Percentiles rank a stretch among this genome's conserved stretches.
These are phyloP conservation scores for Naganishia vishniacii DNA, from an alignment of 768 basidiomycete genomes.

Conservation along the genomic window DNA sequence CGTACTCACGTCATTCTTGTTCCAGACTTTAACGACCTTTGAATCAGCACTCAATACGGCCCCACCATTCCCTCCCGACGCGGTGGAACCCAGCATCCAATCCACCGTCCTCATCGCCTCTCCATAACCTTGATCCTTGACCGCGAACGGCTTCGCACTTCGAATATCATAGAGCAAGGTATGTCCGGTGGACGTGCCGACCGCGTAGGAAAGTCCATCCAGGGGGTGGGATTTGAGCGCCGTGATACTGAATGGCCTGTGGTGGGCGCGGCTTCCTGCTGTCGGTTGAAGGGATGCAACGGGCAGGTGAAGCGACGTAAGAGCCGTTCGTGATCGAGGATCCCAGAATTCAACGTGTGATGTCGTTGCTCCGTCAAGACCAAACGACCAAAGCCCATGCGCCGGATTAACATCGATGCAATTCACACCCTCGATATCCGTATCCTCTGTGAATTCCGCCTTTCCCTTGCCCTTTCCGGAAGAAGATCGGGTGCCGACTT, in stretches of 20 bases:
- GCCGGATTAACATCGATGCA: slow-evolving; percentile 85
- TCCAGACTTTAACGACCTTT: slow-evolving; percentile 98
- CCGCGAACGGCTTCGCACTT: slow-evolving; percentile 69
- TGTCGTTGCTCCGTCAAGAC: slow-evolving; percentile 61
- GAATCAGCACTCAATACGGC: slow-evolving; percentile 88
- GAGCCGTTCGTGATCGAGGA: slow-evolving; percentile 67
- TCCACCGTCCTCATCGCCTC: slow-evolving; percentile 73
- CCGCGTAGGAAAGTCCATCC: slow-evolving; percentile 87
- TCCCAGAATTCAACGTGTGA: slow-evolving; percentile 96
- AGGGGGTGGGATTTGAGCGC: slow-evolving; percentile 69
- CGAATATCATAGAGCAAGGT: slow-evolving; percentile 92
- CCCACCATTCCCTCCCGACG: slow-evolving; percentile 63
- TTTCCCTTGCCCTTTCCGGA: slow-evolving; percentile 5
- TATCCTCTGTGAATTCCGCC: slow-evolving; percentile 47
- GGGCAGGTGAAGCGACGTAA: slow-evolving; percentile 44
- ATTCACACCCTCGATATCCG: slow-evolving; percentile 73
- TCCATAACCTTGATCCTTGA: slow-evolving; percentile 96
- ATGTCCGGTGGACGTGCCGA: slow-evolving; percentile 92
- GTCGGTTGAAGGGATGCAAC: slow-evolving; percentile 40
- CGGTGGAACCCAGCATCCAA: slow-evolving; percentile 70
- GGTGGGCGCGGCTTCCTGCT: slow-evolving; percentile 1
- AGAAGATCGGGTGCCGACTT: slow-evolving; percentile 26
- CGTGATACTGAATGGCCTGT: slow-evolving; percentile 60
- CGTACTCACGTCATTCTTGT: slow-evolving; percentile 56
- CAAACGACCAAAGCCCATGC: slow-evolving; percentile 84